Evolutionary conservation across 495 filamentous ascomycete genomes (phyloP).

Genomic region (Choiromyces venosus): DNA sequence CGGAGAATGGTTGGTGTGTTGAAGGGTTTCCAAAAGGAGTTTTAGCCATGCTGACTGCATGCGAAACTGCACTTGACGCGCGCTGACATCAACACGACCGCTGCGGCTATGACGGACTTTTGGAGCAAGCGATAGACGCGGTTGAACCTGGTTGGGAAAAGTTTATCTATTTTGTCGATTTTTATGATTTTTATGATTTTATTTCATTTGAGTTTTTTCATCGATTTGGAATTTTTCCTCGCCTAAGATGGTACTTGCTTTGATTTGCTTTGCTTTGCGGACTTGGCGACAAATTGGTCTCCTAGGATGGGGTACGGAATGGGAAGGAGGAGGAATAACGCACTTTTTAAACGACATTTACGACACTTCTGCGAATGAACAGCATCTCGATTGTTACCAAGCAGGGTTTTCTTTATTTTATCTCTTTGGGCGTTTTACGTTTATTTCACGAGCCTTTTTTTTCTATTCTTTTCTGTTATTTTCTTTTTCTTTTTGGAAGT

Average conservation of each 20-base stretch:
- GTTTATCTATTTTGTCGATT: conserved; percentile 16
- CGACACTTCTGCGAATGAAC: background rate
- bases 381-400: conserved; percentile 1
- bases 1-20: conserved; percentile 9
- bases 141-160: conserved; percentile 31
- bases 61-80: conserved; percentile 31
- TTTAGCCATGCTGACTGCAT: conserved; percentile 31
- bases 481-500: background rate
- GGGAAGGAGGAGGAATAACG: background rate
- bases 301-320: background rate
- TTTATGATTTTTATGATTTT: conserved; percentile 5
- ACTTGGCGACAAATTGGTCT: background rate
- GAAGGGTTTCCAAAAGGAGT: conserved; percentile 4
- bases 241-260: background rate
- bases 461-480: background rate
- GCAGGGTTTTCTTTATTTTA: background rate
- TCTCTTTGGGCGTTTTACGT: conserved; percentile 1
- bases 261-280: background rate
- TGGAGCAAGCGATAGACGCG: conserved; percentile 30
- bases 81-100: conserved; percentile 27
- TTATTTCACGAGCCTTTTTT: background rate
- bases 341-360: conserved; percentile 23
- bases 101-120: conserved; percentile 19
- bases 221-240: background rate
- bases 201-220: conserved; percentile 16